phyloP scores from a whole-genome alignment of 2,329 filamentous ascomycete genomes.

The Neocatenulostroma microsporum region DNA sequence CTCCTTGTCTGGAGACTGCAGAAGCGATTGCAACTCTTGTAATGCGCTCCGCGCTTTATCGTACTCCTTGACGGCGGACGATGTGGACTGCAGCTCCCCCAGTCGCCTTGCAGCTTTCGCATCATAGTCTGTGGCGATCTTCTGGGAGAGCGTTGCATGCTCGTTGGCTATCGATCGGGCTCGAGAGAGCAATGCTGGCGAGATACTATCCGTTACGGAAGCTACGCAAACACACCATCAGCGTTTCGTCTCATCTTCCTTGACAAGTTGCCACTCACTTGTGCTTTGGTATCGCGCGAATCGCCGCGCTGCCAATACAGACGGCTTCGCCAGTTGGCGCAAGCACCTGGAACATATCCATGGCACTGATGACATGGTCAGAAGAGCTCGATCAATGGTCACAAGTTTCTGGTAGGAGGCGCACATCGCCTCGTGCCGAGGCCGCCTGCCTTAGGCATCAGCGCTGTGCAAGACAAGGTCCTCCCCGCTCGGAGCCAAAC shows the following conservation, averaged over 20 bases:
- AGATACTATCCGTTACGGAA: slow-evolving; percentile 32
- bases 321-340: slow-evolving; percentile 9
- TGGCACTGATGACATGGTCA: slow-evolving; percentile 11
- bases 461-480: too few species aligned
- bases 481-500: too few species aligned
- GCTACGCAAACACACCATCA: slow-evolving; percentile 2
- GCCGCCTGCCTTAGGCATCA: too few species aligned
- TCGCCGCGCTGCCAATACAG: slow-evolving; percentile 2
- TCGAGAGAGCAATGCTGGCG: slow-evolving; percentile 48
- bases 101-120: slow-evolving; percentile 49
- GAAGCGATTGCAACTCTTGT: slow-evolving; percentile 65
- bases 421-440: too few species aligned
- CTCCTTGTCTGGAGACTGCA: slow-evolving; percentile 51
- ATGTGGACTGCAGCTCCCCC: slow-evolving; percentile 48
- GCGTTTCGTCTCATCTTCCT: neutral
- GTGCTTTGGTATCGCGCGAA: slow-evolving; percentile 9
- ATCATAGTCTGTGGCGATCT: slow-evolving; percentile 50
- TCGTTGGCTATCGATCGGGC: slow-evolving; percentile 50
- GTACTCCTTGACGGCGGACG: slow-evolving; percentile 49
- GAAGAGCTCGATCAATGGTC: too few species aligned
- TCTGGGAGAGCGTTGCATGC: slow-evolving; percentile 46
- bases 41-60: slow-evolving; percentile 52
- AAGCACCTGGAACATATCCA: slow-evolving; percentile 20
- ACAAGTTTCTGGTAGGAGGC: too few species aligned
- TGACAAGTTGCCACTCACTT: slow-evolving; percentile 1